Percentiles rank a stretch among this genome's conserved stretches.
phyloP scores from a whole-genome alignment of 345 rosid species.

The Hevea brasiliensis region DNA sequence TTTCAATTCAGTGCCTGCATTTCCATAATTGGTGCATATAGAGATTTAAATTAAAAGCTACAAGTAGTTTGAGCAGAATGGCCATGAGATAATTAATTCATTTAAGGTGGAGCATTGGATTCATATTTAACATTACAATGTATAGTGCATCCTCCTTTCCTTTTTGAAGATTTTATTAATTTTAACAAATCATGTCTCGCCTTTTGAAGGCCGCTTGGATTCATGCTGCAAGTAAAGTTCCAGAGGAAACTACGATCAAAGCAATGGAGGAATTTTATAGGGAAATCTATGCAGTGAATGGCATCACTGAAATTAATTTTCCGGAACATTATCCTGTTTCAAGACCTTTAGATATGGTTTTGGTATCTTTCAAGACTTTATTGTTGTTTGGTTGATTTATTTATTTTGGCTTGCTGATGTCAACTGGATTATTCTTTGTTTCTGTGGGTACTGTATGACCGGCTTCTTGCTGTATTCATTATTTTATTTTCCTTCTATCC shows the following conservation, averaged over 20 bases:
- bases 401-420: neutral
- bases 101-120: neutral
- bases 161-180: conserved; percentile 2
- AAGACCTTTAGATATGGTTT: conserved; percentile 64
- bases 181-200: neutral
- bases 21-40: neutral
- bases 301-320: conserved; percentile 60
- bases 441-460: neutral
- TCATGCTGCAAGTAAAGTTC: conserved; percentile 88
- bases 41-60: neutral
- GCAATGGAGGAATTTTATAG: conserved; percentile 87
- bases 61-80: neutral
- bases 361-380: neutral
- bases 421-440: neutral
- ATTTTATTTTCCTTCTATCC: neutral
- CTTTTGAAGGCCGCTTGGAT: conserved; percentile 83
- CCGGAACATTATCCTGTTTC: conserved; percentile 81
- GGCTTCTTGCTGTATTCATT: neutral
- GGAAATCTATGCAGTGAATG: conserved; percentile 72
- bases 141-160: neutral
- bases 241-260: conserved; percentile 82
- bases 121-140: no score
- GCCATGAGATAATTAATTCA: neutral
- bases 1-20: neutral
- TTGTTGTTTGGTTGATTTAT: neutral